These are phyloP conservation scores for Sarocladium strictum DNA, from an alignment of 2,329 filamentous ascomycete genomes.

Conservation along the genomic window DNA sequence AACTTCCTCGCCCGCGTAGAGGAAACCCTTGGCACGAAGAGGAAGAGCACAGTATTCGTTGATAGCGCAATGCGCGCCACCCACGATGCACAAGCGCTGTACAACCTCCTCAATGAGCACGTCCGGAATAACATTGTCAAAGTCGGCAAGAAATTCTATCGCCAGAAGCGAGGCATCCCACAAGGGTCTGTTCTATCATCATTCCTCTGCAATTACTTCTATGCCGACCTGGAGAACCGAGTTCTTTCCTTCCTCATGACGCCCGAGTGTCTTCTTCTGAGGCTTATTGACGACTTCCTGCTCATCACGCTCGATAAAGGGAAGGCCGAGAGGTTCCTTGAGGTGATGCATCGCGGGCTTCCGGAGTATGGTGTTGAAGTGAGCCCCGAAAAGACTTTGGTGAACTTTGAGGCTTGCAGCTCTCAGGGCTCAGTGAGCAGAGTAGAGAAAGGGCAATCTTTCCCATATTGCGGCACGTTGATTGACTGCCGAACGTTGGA, in stretches of 20 bases:
- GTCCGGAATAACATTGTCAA: constrained; percentile 81
- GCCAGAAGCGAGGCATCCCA: constrained; percentile 83
- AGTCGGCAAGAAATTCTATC: constrained; percentile 81
- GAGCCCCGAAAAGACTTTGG: constrained; percentile 71
- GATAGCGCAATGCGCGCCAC: constrained; percentile 56
- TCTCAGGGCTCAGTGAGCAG: constrained; percentile 37
- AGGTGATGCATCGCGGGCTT: constrained; percentile 73
- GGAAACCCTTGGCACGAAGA: constrained; percentile 30
- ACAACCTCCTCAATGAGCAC: constrained; percentile 71
- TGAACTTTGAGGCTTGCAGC: constrained; percentile 65
- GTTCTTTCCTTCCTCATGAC: constrained; percentile 59
- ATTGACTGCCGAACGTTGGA: constrained; percentile 73
- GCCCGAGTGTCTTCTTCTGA: constrained; percentile 60
- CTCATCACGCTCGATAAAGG: constrained; percentile 67
- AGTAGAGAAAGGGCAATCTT: constrained; percentile 37
- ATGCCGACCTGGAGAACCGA: constrained; percentile 74
- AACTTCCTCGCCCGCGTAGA: constrained; percentile 42
- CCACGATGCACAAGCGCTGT: constrained; percentile 52
- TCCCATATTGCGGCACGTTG: constrained; percentile 82
- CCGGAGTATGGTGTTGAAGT: constrained; percentile 76
- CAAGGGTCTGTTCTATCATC: constrained; percentile 88
- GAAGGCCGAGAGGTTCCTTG: constrained; percentile 68
- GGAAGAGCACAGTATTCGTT: constrained; percentile 70
- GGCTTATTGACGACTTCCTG: constrained; percentile 89
- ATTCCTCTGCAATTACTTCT: constrained; percentile 91